Base-by-base conservation (phyloP, 371 early-diverging fungal genomes). In the Cokeromyces recurvatus region DNA sequence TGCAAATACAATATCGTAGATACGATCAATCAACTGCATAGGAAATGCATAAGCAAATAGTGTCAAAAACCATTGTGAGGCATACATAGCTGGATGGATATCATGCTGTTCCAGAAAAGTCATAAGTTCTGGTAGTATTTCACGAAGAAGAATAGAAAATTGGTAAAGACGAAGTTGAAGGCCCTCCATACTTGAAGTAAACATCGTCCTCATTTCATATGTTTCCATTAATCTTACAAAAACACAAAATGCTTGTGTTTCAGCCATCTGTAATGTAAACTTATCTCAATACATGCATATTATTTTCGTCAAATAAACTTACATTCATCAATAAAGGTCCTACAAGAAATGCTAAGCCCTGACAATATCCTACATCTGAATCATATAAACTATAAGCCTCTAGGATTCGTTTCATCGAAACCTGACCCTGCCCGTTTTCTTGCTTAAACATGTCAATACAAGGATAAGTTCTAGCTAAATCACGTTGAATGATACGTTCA, bases 271-370 rank as follows among this genome's bases (percentile, higher is more conserved):
- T 10, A 20, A n/a, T n/a, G n/a, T n/a, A n/a, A n/a, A n/a, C 34
- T 11, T 7, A 4, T 21, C 12, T 70, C 3, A 17, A 20, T 4
- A n/a, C 9, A 47, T 15, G 16, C n/a, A n/a, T n/a, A n/a, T n/a
- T 48, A n/a, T n/a, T n/a, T n/a, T n/a, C n/a, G n/a, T n/a, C n/a
- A 37, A 16, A 78, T 14, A 50, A 20, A 32, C 32, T 23, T 78
- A 87, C 89, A 68, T 93, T 91, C 76, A 94, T 80, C 39, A 97
- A 68, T 50, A 97, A 49, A 11, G 94, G 90, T 2, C 93, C 97
- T 0, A 89, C 94, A 31, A 97, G 62, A 56, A 95, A 95, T 8
- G 92, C 87, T n/a, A 96, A 71, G 17, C 97, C 97, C 74, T 97
- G 97, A 66, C 97, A 96, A 61, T 97, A 92, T 2, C 98, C 98